Conservation (phyloP, 2,329 filamentous ascomycete genomes). For the Aspergillus latus region DNA sequence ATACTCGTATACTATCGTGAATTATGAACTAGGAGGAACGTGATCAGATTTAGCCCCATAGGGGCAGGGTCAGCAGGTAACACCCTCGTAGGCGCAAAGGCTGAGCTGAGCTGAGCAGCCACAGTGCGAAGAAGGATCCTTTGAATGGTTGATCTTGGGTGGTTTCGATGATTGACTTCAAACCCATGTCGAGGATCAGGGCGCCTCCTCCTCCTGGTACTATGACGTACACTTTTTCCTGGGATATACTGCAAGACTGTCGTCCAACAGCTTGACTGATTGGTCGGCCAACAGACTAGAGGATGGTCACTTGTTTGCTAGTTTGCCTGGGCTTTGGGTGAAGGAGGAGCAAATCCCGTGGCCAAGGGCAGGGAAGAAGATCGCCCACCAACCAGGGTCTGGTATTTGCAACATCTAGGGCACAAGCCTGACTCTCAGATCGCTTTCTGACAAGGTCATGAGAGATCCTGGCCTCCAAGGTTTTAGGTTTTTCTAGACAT, state of each 20-base stretch:
- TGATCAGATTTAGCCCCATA: not conserved
- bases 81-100: not conserved
- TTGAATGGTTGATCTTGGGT: not conserved
- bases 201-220: not conserved
- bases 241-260: not conserved
- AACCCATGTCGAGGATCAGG: constrained; percentile 2
- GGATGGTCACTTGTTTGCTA: constrained; percentile 5
- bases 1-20: not conserved
- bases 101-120: not conserved
- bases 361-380: constrained; percentile 5
- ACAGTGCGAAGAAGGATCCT: not conserved
- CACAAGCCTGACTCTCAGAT: constrained; percentile 12
- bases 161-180: not conserved
- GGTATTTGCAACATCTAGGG: constrained; percentile 1
- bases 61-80: constrained; percentile 1
- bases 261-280: not conserved
- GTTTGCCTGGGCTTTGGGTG: not conserved
- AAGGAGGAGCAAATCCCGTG: constrained; percentile 8
- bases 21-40: no score
- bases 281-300: not conserved
- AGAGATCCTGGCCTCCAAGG: not conserved
- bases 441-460: constrained; percentile 15
- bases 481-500: constrained; percentile 9
- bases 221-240: not conserved
- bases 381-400: constrained; percentile 7